Percentiles rank a stretch among this genome's conserved stretches.
Conservation (phyloP, 306 rosid genomes). For the Argentina anserina region DNA sequence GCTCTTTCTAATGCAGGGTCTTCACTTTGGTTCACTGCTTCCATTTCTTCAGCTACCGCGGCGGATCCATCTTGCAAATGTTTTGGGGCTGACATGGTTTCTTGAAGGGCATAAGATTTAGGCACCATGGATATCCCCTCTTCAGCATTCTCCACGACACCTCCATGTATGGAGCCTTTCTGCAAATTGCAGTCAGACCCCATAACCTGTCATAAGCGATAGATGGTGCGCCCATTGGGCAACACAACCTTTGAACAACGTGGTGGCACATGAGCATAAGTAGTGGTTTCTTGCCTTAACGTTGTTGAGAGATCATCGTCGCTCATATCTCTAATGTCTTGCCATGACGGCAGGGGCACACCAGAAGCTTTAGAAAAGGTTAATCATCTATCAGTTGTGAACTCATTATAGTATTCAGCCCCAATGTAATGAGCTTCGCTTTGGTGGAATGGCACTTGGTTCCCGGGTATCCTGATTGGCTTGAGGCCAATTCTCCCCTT, state of each 20-base stretch:
- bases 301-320: rapidly evolving
- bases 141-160: background rate
- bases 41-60: background rate
- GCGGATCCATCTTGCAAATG: background rate
- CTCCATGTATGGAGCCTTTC: too few species aligned
- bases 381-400: background rate
- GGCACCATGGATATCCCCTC: background rate
- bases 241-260: background rate
- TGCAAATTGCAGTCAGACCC: too few species aligned
- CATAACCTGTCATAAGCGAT: background rate
- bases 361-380: too few species aligned
- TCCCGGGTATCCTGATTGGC: background rate
- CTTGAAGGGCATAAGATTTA: background rate
- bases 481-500: background rate
- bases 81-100: background rate
- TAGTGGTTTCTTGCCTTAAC: background rate
- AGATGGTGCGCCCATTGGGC: background rate
- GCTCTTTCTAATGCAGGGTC: background rate
- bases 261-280: rapidly evolving
- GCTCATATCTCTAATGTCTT: too few species aligned
- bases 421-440: background rate
- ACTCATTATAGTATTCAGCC: background rate
- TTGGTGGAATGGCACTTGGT: background rate
- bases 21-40: background rate
- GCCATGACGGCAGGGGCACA: too few species aligned